A percentile compares a stretch with the other conserved stretches of the same genome.
Conservation (phyloP, 2,329 filamentous ascomycete genomes). For the Colletotrichum gloeosporioides region DNA sequence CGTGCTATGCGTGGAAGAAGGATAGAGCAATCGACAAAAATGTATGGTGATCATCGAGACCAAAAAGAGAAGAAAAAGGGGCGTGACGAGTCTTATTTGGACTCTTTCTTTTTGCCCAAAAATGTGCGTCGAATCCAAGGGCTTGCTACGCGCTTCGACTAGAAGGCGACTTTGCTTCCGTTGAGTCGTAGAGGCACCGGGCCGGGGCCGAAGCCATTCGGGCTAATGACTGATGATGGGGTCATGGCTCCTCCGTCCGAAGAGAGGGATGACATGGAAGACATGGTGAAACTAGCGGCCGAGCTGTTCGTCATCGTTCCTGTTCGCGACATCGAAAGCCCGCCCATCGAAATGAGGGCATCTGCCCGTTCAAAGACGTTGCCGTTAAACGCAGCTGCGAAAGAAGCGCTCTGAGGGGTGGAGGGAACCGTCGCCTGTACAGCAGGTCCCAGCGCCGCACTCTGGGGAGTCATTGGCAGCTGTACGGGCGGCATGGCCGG, state of each 20-base stretch:
- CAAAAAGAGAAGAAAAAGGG: background rate
- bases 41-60: slow-evolving; percentile 1
- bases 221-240: slow-evolving; percentile 34
- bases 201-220: slow-evolving; percentile 29
- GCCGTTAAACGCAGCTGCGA: slow-evolving; percentile 59
- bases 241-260: slow-evolving; percentile 41
- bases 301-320: slow-evolving; percentile 47
- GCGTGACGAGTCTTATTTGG: background rate
- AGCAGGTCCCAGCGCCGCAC: slow-evolving; percentile 86
- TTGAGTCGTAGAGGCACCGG: slow-evolving; percentile 37
- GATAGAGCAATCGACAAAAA: slow-evolving; percentile 8
- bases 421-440: slow-evolving; percentile 88
- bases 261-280: slow-evolving; percentile 45
- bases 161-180: slow-evolving; percentile 43
- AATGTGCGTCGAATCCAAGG: slow-evolving; percentile 21
- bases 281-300: slow-evolving; percentile 22
- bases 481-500: slow-evolving; percentile 38
- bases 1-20: slow-evolving; percentile 19
- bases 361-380: slow-evolving; percentile 68
- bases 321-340: slow-evolving; percentile 61
- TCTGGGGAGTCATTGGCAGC: slow-evolving; percentile 85
- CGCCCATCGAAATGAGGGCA: slow-evolving; percentile 61
- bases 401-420: slow-evolving; percentile 65
- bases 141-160: slow-evolving; percentile 24
- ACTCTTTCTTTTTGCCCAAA: background rate